phyloP scores from a whole-genome alignment of 345 rosid genomes.

The Salix caprea region DNA sequence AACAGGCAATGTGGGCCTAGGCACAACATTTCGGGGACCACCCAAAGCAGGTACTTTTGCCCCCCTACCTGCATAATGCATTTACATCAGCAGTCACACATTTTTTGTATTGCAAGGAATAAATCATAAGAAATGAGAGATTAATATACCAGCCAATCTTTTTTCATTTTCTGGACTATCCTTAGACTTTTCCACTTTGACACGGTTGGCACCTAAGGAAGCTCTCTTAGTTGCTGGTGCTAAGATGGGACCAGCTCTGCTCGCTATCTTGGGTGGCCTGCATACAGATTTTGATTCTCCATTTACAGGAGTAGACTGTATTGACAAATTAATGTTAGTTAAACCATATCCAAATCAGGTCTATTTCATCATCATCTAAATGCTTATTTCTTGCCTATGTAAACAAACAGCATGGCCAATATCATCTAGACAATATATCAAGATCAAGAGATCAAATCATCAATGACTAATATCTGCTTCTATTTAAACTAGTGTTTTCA shows the following conservation, averaged over 20 bases:
- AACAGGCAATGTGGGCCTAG: constrained; percentile 41
- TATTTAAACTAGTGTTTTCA: neutral
- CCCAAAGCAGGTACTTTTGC: constrained; percentile 34
- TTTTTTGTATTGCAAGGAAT: neutral
- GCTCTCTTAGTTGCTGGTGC: constrained; percentile 48
- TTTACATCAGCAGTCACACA: neutral
- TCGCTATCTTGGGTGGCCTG: constrained; percentile 46
- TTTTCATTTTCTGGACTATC: constrained; percentile 22
- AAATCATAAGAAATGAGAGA: neutral
- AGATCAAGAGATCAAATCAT: neutral
- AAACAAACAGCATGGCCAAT: neutral
- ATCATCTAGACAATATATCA: neutral
- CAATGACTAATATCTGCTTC: neutral
- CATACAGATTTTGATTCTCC: constrained; percentile 35
- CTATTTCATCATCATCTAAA: neutral
- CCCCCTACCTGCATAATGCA: constrained; percentile 45
- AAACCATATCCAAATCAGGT: constrained; percentile 2
- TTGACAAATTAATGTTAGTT: constrained; percentile 1
- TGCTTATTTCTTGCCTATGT: neutral
- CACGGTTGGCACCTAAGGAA: constrained; percentile 44
- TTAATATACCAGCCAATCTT: constrained; percentile 9
- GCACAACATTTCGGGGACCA: constrained; percentile 33
- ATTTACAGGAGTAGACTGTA: constrained; percentile 37
- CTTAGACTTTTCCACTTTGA: constrained; percentile 49
- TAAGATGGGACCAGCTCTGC: constrained; percentile 30